Evolutionary conservation across 2,329 filamentous ascomycete species (phyloP).

Genomic region (Aureobasidium sp.): DNA sequence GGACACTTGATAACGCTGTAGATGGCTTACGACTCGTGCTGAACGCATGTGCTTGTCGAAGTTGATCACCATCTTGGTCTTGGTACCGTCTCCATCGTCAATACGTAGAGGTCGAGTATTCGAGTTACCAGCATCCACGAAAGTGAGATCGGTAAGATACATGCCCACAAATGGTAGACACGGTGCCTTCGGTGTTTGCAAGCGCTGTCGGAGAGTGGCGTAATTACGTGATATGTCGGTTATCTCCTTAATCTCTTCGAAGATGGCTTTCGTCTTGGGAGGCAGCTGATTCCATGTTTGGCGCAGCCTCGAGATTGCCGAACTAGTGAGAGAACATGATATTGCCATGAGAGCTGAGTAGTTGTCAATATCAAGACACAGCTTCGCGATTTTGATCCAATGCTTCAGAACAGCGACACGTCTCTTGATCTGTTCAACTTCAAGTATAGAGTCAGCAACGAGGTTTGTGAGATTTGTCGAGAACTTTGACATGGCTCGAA

Average conservation of each 20-base stretch:
- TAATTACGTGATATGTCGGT: conserved; percentile 90
- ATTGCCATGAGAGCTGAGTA: conserved; percentile 97
- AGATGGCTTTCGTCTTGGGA: conserved; percentile 69
- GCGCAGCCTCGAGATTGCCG: conserved; percentile 78
- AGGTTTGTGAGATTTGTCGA: conserved; percentile 90
- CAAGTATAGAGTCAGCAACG: conserved; percentile 86
- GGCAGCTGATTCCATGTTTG: conserved; percentile 90
- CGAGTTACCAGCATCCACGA: conserved; percentile 90
- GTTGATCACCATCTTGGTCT: conserved; percentile 76
- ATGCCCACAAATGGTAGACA: conserved; percentile 94
- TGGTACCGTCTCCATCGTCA: conserved; percentile 50
- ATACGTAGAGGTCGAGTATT: conserved; percentile 68
- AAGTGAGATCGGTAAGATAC: conserved; percentile 92
- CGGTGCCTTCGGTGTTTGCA: conserved; percentile 74
- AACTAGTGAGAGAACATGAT: conserved; percentile 86
- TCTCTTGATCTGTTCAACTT: conserved; percentile 85
- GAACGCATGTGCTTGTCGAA: conserved; percentile 96
- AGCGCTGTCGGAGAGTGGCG: conserved; percentile 70
- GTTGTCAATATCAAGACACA: conserved; percentile 84
- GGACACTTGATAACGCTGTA: conserved; percentile 92
- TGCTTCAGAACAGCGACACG: conserved; percentile 87
- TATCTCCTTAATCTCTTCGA: conserved; percentile 73
- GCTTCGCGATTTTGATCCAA: conserved; percentile 91
- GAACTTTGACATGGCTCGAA: conserved; percentile 86
- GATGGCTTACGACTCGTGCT: conserved; percentile 88